Conservation (phyloP, 176 grass and related monocot species). For the Poa annua region DNA sequence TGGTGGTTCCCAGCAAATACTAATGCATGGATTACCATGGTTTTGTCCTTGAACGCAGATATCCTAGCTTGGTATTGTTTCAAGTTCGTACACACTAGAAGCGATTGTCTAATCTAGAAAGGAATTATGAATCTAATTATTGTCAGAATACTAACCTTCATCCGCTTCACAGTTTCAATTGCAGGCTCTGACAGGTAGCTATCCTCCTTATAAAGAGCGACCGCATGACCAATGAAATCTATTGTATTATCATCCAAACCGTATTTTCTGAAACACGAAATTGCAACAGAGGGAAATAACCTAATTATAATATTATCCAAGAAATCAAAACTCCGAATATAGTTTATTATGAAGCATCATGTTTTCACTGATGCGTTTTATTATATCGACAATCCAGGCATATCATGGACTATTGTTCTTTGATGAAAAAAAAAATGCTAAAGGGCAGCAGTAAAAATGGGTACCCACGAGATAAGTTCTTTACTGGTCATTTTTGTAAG, state of each 20-base stretch:
- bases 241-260: slow-evolving; percentile 92
- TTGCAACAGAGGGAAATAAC: background rate
- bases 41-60: background rate
- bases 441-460: slow-evolving; percentile 32
- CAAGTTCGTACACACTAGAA: background rate
- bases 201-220: slow-evolving; percentile 91
- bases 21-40: background rate
- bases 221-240: slow-evolving; percentile 91
- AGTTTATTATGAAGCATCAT: background rate
- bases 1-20: background rate
- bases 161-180: slow-evolving; percentile 83
- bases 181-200: slow-evolving; percentile 81
- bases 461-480: slow-evolving; percentile 84
- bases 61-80: background rate
- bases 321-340: background rate
- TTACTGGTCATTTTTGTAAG: slow-evolving; percentile 71
- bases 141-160: slow-evolving; percentile 62
- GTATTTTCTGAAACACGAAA: slow-evolving; percentile 72
- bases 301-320: background rate
- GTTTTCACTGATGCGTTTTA: background rate
- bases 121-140: background rate
- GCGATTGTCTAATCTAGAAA: background rate
- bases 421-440: background rate
- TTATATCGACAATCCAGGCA: background rate
- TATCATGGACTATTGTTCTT: background rate